Conservation (phyloP, 164 flowering plant species). For the Sextonia rubra region DNA sequence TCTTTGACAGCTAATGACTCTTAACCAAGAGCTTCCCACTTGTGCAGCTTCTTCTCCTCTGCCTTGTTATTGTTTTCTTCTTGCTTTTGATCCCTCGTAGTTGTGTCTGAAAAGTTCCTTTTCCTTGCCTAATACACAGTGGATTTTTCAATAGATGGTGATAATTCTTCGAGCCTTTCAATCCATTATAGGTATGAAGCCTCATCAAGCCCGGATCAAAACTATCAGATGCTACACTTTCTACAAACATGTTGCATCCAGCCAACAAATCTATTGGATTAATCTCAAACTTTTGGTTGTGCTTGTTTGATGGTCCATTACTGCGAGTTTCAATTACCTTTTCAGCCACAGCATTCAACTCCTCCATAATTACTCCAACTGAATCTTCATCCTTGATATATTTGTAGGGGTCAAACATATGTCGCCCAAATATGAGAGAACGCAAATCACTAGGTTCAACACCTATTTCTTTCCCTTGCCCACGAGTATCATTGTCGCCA, state of each 20-base stretch:
- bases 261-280: constrained; percentile 27
- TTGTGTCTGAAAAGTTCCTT: constrained; percentile 41
- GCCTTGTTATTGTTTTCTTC: constrained; percentile 72
- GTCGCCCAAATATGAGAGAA: constrained; percentile 74
- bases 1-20: constrained; percentile 57
- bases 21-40: constrained; percentile 87
- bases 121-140: constrained; percentile 28
- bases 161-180: constrained; percentile 62
- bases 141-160: constrained; percentile 28
- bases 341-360: constrained; percentile 51
- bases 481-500: constrained; percentile 33
- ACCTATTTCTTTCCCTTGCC: constrained; percentile 38
- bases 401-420: constrained; percentile 61
- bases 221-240: constrained; percentile 18
- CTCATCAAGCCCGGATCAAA: constrained; percentile 66
- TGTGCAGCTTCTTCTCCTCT: constrained; percentile 68
- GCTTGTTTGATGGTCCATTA: constrained; percentile 28
- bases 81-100: constrained; percentile 37
- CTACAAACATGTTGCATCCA: constrained; percentile 24
- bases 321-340: constrained; percentile 57
- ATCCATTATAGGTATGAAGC: constrained; percentile 82
- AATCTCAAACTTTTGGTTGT: constrained; percentile 54
- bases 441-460: constrained; percentile 59
- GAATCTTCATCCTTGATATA: constrained; percentile 27
- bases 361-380: constrained; percentile 32